Conservation (phyloP, 1,284 basidiomycete genomes). For the Puccinia polysora region DNA sequence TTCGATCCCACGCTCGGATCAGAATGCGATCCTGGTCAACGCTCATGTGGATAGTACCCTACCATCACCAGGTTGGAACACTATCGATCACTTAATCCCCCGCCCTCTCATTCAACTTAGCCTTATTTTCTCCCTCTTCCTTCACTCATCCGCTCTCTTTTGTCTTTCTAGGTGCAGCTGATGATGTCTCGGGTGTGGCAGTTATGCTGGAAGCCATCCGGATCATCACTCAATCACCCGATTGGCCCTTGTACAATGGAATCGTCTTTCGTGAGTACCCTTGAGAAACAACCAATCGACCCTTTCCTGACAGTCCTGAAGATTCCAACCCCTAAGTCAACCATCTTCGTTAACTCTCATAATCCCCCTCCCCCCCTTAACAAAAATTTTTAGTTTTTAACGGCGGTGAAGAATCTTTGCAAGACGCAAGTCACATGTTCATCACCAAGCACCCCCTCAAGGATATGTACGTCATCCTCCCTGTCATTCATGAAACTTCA, state of each 20-base stretch:
- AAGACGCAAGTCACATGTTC: conserved; percentile 38
- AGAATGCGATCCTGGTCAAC: conserved; percentile 79
- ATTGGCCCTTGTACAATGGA: conserved; percentile 70
- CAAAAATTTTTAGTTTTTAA: conserved; percentile 71
- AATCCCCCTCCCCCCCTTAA: background rate
- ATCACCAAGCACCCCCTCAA: conserved; percentile 31
- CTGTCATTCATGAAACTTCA: no score
- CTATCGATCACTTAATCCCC: background rate
- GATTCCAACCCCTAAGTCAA: no score
- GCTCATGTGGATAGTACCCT: conserved; percentile 73
- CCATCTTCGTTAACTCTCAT: background rate
- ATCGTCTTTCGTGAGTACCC: conserved; percentile 71
- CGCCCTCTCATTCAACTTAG: background rate
- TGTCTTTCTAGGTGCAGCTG: conserved; percentile 73
- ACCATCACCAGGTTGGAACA: conserved; percentile 55
- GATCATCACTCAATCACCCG: conserved; percentile 69
- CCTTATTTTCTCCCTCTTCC: conserved; percentile 52
- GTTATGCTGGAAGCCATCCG: conserved; percentile 86
- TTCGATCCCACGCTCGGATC: conserved; percentile 63
- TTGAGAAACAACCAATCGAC: no score
- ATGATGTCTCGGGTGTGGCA: conserved; percentile 61
- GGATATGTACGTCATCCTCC: conserved; percentile 9
- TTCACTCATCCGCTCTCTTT: conserved; percentile 49
- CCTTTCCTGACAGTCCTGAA: no score
- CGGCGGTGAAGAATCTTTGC: conserved; percentile 74